Evolutionary conservation across 2,329 filamentous ascomycete genomes (phyloP).

Genomic region (Clonostachys rhizophaga): DNA sequence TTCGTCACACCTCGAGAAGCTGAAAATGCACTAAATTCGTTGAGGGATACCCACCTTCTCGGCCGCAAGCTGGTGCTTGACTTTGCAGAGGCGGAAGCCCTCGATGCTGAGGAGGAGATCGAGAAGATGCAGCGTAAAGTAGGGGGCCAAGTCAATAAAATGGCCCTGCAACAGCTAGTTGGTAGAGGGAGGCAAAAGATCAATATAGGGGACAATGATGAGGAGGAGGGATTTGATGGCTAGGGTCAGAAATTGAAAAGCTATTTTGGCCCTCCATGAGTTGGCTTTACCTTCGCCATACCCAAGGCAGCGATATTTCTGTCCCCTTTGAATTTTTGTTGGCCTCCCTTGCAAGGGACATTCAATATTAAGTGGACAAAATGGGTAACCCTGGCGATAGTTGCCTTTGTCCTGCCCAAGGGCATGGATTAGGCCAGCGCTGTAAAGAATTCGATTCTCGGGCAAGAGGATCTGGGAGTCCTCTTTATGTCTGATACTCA

Average conservation of each 20-base stretch:
- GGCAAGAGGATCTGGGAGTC: not conserved
- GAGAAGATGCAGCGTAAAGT: conserved; percentile 97
- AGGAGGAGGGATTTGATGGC: conserved; percentile 36
- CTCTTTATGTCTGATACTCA: conserved; percentile 29
- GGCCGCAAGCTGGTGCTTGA: conserved; percentile 87
- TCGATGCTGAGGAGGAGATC: conserved; percentile 94
- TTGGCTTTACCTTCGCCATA: no score
- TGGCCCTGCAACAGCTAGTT: conserved; percentile 84
- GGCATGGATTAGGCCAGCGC: no score
- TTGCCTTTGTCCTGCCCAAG: no score
- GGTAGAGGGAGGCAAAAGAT: conserved; percentile 83
- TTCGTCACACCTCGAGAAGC: conserved; percentile 91
- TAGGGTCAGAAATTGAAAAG: conserved; percentile 11
- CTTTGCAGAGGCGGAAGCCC: conserved; percentile 81
- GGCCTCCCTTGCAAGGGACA: no score
- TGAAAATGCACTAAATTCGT: conserved; percentile 80
- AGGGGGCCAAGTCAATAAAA: conserved; percentile 82
- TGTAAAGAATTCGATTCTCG: conserved; percentile 1
- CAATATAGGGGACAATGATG: conserved; percentile 71
- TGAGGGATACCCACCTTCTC: conserved; percentile 89
- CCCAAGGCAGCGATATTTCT: no score
- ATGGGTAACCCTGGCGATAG: no score
- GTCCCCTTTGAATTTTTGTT: no score
- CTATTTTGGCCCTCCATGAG: conserved; percentile 7
- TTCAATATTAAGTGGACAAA: no score